phyloP scores from a whole-genome alignment of 2,329 filamentous ascomycete genomes.

The Daldinia eschscholtzii region DNA sequence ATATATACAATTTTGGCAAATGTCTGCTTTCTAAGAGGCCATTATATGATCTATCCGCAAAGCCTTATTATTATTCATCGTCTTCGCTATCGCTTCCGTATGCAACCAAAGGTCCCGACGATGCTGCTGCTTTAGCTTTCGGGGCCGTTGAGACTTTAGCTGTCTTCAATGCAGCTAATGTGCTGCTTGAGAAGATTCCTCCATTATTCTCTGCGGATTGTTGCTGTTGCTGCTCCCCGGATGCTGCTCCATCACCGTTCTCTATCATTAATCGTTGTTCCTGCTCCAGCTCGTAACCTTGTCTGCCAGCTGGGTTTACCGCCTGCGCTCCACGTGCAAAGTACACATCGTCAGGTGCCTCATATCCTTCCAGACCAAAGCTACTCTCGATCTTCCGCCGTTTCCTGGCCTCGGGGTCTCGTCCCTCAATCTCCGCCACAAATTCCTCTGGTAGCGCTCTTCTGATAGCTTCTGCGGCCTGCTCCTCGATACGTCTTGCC shows the following conservation, averaged over 20 bases:
- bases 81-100: slow-evolving; percentile 93
- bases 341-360: slow-evolving; percentile 94
- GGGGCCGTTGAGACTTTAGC: slow-evolving; percentile 67
- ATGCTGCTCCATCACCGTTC: slow-evolving; percentile 61
- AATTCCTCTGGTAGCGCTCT: slow-evolving; percentile 89
- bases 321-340: slow-evolving; percentile 83
- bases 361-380: slow-evolving; percentile 91
- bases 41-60: not conserved
- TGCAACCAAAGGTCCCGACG: slow-evolving; percentile 81
- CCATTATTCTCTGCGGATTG: slow-evolving; percentile 55
- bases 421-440: slow-evolving; percentile 92
- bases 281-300: slow-evolving; percentile 73
- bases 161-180: slow-evolving; percentile 80
- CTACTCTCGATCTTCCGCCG: slow-evolving; percentile 88
- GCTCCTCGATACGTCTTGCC: slow-evolving; percentile 89
- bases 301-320: slow-evolving; percentile 69
- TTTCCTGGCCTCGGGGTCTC: slow-evolving; percentile 88
- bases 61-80: slow-evolving; percentile 53
- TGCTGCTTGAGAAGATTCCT: slow-evolving; percentile 84
- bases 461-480: slow-evolving; percentile 93
- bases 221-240: slow-evolving; percentile 55
- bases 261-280: slow-evolving; percentile 71
- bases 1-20: slow-evolving; percentile 37
- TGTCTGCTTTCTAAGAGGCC: not conserved
- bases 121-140: slow-evolving; percentile 64